phyloP scores from a whole-genome alignment of 2,329 filamentous ascomycete species.

The Claviceps lovelessii region DNA sequence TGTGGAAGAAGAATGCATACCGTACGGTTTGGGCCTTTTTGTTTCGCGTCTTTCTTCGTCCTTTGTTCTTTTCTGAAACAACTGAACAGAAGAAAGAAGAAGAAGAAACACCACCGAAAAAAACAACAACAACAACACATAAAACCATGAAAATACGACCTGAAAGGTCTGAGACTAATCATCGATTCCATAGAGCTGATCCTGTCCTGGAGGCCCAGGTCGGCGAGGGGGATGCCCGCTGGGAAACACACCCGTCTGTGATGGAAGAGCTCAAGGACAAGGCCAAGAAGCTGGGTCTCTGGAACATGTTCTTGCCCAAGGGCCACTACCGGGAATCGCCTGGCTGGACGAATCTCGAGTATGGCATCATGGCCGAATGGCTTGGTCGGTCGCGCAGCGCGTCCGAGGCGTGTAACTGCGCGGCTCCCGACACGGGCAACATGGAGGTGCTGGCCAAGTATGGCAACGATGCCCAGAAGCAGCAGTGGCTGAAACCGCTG shows the following conservation, averaged over 20 bases:
- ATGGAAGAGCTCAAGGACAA: slow-evolving; percentile 82
- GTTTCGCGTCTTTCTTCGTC: not conserved
- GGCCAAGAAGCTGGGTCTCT: slow-evolving; percentile 70
- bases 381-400: slow-evolving; percentile 74
- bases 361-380: slow-evolving; percentile 94
- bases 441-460: slow-evolving; percentile 94
- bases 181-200: slow-evolving; percentile 44
- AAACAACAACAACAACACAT: too few relatives aligned
- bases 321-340: slow-evolving; percentile 92
- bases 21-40: slow-evolving; percentile 26
- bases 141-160: too few relatives aligned
- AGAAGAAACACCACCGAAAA: too few relatives aligned
- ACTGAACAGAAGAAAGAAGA: too few relatives aligned
- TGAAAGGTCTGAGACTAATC: too few relatives aligned
- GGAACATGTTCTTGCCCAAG: slow-evolving; percentile 97
- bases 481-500: slow-evolving; percentile 65
- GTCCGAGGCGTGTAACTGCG: slow-evolving; percentile 78
- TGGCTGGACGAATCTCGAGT: slow-evolving; percentile 90
- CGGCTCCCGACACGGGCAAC: slow-evolving; percentile 84
- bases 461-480: slow-evolving; percentile 72
- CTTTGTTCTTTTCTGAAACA: too few relatives aligned
- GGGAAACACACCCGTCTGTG: slow-evolving; percentile 63
- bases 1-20: slow-evolving; percentile 88
- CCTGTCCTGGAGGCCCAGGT: slow-evolving; percentile 67
- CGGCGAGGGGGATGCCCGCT: slow-evolving; percentile 61